Conservation (phyloP, 2,329 filamentous ascomycete species). For the Ophiostoma australiae region DNA sequence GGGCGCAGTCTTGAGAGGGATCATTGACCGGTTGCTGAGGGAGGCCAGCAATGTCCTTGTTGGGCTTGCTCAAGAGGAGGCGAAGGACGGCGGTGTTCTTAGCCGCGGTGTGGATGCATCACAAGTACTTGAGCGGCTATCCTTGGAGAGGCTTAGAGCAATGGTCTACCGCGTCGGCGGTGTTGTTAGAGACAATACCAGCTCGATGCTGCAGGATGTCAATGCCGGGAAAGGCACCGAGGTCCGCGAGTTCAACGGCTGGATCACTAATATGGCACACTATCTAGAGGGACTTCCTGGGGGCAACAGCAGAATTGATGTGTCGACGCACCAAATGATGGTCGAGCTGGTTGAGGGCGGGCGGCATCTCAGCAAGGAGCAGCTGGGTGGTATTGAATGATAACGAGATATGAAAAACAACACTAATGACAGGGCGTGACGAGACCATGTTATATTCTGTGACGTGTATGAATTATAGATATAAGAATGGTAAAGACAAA, state of each 20-base stretch:
- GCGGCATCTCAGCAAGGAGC: neutral
- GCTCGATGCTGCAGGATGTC: constrained; percentile 60
- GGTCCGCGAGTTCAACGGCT: constrained; percentile 55
- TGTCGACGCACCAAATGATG: constrained; percentile 28
- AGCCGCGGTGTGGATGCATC: too few relatives aligned
- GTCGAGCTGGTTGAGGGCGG: constrained; percentile 29
- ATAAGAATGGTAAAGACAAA: neutral
- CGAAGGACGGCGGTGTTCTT: constrained; percentile 39
- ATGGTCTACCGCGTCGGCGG: constrained; percentile 46
- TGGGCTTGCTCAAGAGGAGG: constrained; percentile 59
- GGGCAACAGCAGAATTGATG: constrained; percentile 21
- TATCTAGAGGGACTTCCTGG: constrained; percentile 24
- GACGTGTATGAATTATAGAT: constrained; percentile 3
- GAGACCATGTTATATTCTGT: constrained; percentile 1
- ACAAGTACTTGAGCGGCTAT: constrained; percentile 40
- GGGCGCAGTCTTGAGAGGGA: constrained; percentile 41
- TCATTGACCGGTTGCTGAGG: constrained; percentile 65
- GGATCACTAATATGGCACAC: constrained; percentile 30
- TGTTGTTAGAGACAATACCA: constrained; percentile 51
- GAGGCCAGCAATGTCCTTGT: constrained; percentile 72
- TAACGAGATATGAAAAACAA: neutral
- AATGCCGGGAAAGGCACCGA: constrained; percentile 49
- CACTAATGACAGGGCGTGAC: neutral
- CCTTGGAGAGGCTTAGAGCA: constrained; percentile 38
- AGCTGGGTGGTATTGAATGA: constrained; percentile 20